These are phyloP conservation scores for Colletotrichum aenigma DNA, from an alignment of 2,329 filamentous ascomycete genomes.

Conservation along the genomic window DNA sequence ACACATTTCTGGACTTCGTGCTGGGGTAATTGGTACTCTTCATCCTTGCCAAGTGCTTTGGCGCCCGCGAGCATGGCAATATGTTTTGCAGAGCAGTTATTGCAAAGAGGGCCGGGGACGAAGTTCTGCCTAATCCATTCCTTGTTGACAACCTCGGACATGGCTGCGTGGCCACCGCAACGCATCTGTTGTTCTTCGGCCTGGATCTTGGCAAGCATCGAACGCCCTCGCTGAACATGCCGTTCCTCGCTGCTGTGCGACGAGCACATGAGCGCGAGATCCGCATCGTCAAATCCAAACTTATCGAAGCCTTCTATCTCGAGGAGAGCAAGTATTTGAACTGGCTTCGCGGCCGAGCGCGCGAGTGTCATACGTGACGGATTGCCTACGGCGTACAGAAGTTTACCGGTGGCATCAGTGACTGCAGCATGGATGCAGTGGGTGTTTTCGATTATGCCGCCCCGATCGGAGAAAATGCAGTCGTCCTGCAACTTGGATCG, in stretches of 20 bases:
- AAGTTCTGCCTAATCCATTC: neutral
- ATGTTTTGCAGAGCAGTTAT: neutral
- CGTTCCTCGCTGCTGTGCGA: neutral
- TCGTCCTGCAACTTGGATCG: neutral
- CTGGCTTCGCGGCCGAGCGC: neutral
- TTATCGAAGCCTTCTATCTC: neutral
- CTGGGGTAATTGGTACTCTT: neutral
- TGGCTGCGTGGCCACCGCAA: neutral
- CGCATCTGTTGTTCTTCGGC: neutral
- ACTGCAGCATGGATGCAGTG: neutral
- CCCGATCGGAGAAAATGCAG: neutral
- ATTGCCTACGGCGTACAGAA: neutral
- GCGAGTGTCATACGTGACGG: neutral
- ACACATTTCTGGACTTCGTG: neutral
- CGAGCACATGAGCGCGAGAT: neutral
- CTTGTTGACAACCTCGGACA: neutral
- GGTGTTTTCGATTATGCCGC: neutral
- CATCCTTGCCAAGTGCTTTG: neutral
- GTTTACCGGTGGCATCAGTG: neutral
- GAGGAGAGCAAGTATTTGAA: neutral
- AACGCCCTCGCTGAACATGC: neutral
- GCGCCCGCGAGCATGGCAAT: neutral
- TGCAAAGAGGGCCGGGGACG: neutral
- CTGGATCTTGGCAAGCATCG: neutral
- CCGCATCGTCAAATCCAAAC: neutral